phyloP scores from a whole-genome alignment of 2,329 filamentous ascomycete species.

The Akanthomyces uredinophilus region DNA sequence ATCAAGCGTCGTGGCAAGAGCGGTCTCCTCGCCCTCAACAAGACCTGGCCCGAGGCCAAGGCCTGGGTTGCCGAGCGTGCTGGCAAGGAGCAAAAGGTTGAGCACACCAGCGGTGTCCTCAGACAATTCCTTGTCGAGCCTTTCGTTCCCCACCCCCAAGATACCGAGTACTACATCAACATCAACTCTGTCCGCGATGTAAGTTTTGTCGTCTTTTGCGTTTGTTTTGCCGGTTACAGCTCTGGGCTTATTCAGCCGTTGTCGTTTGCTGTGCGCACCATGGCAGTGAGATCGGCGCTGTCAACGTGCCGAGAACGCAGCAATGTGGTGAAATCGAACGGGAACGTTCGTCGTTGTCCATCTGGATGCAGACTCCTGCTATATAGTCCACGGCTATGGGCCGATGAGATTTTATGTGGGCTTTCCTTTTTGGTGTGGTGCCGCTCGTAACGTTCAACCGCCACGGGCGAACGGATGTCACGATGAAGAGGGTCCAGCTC shows the following conservation, averaged over 20 bases:
- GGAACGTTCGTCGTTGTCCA: background rate
- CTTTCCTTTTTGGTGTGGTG: constrained; percentile 14
- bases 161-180: constrained; percentile 99
- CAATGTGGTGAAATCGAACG: background rate
- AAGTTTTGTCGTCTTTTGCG: constrained; percentile 44
- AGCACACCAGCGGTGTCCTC: constrained; percentile 82
- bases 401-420: constrained; percentile 13
- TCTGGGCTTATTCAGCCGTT: constrained; percentile 3
- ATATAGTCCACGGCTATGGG: background rate
- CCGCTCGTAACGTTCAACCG: constrained; percentile 24
- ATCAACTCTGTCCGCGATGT: constrained; percentile 99
- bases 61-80: constrained; percentile 91
- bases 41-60: constrained; percentile 90
- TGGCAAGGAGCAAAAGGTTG: constrained; percentile 87
- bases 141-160: constrained; percentile 90
- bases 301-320: background rate
- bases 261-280: background rate
- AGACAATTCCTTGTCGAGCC: constrained; percentile 97
- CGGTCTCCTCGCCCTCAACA: constrained; percentile 92
- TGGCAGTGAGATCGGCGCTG: background rate
- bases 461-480: constrained; percentile 36
- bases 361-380: background rate
- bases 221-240: constrained; percentile 18
- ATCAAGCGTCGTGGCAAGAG: constrained; percentile 99
- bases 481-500: constrained; percentile 26